Base-by-base conservation (phyloP, 768 basidiomycete genomes). In the Russula abietina region DNA sequence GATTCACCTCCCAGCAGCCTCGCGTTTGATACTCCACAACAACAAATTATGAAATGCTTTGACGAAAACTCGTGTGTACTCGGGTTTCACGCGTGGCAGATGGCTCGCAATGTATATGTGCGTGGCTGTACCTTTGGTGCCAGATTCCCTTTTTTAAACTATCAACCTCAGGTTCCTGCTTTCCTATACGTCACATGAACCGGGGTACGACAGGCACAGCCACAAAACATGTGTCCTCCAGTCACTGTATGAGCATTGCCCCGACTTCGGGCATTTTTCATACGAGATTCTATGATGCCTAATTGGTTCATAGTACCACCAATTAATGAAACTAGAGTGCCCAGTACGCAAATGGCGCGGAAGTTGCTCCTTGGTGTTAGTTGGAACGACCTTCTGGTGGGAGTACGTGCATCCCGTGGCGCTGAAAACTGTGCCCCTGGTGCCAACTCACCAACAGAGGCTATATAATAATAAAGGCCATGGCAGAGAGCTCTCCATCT, bases 81-180 rank as follows among this genome's bases (percentile, higher is more conserved):
- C 16, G 3, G 14, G 49, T 41, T 32, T 22, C 55, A 56, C 17
- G 22, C 45, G 8, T 22, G 10, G 43, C 22, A 8, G 28, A 10
- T 38, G 53, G 30, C 36, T 33, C 38, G 19, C 10, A 36, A 12
- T 45, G 46, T 45, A 48, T 7, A 38, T 14, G 26, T 17, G 12
- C 12, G 36, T 49, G 55, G 62, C 62, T 54, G 57, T 63, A 52
- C 16, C 16, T 17, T 8, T 19, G 4, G 62, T 63, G 62, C 62
- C 62, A 56, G 2, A 3, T 30, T 32, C n/a, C 28, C 26, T 24
- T 62, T 62, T 19, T 36, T 8, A 14, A 1, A 28, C 17, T 7
- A 5, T 17, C n/a, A 10, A 1, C 46, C 26, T 32, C 9, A 28
- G 19, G 9, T 0, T n/a, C 14, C 10, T 11, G n/a, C 26, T 28